Evolutionary conservation across 1,284 basidiomycete genomes (phyloP), one percentile per base, ranked within the genome.

Genomic region (Marasmius oreades): DNA sequence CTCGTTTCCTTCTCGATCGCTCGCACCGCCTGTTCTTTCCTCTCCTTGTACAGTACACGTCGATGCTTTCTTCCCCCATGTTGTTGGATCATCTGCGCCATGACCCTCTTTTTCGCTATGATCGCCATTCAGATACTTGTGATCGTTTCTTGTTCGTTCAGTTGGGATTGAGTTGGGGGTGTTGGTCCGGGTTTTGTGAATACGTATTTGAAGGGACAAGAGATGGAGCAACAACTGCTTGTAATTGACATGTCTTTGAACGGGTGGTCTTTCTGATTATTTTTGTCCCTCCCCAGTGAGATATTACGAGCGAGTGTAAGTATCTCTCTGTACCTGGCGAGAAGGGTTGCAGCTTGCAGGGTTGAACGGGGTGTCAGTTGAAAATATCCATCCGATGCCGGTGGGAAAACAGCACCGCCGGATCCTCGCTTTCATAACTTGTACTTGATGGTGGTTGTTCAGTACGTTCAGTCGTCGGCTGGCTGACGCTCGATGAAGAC

Each of bases 161-260:
- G 78, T 75, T 42, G 7, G 8, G 10, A 14, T 16, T 8, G 39
- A 7, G 10, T 42, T 39, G 76, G 71, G 68, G 70, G 71, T 73
- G 71, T 73, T 73, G 76, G 80, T 81, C 76, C 75, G 80, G 82
- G 75, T 74, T 81, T 79, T 79, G 74, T 83, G 78, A n/a, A 53
- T 81, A 79, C 73, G 77, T 76, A 39, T 67, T 46, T 62, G 56
- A 76, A 78, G 79, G 78, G 85, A 84, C 76, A 50, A 79, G 77
- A 82, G 80, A 71, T 77, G 73, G 76, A 70, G 63, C 57, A 73
- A 71, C 68, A 73, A 62, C 67, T 62, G 63, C 65, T 62, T 59
- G 44, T 50, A 50, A 50, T 50, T 50, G 47, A 50, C 47, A 50
- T 50, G 47, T 50, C 33, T 50, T 50, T 50, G 47, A 50, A 50